Conservation (phyloP, 768 basidiomycete species). For the Asterophora parasitica region DNA sequence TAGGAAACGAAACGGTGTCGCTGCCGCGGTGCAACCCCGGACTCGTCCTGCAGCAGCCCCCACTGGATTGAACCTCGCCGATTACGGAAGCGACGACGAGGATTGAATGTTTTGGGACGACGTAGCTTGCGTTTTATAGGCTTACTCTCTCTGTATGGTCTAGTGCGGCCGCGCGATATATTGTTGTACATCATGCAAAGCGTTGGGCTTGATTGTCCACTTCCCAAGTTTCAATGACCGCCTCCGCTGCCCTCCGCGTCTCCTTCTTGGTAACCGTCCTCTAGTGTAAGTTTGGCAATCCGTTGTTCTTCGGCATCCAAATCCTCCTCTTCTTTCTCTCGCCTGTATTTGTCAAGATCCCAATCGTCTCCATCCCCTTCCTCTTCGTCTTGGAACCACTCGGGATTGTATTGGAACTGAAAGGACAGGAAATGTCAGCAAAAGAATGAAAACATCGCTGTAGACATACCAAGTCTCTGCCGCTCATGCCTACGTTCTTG, state of each 20-base stretch:
- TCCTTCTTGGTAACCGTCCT: constrained; percentile 26
- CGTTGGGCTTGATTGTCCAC: constrained; percentile 1
- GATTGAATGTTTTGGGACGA: constrained; percentile 21
- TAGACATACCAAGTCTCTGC: constrained; percentile 78
- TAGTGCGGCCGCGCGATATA: constrained; percentile 7
- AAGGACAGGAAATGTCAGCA: constrained; percentile 5
- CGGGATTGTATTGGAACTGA: constrained; percentile 93
- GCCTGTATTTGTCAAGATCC: constrained; percentile 58
- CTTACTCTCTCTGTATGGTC: background rate
- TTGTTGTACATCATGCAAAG: constrained; percentile 13
- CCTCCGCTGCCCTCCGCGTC: constrained; percentile 28
- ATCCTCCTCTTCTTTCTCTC: constrained; percentile 58
- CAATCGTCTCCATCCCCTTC: constrained; percentile 51
- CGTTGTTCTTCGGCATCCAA: constrained; percentile 46
- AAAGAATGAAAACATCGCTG: constrained; percentile 4
- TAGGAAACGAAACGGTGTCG: constrained; percentile 56
- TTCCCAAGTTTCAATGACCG: constrained; percentile 8
- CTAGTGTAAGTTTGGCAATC: constrained; percentile 41
- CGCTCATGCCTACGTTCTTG: constrained; percentile 91
- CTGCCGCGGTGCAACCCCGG: constrained; percentile 22
- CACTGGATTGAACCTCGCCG: constrained; percentile 58
- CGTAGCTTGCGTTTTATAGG: constrained; percentile 14
- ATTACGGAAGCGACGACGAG: constrained; percentile 76
- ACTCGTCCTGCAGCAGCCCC: constrained; percentile 29
- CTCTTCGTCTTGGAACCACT: constrained; percentile 85